A percentile compares a stretch with the other conserved stretches of the same genome.
Conservation (phyloP, 768 basidiomycete species). For the Cystobasidium tubakii region DNA sequence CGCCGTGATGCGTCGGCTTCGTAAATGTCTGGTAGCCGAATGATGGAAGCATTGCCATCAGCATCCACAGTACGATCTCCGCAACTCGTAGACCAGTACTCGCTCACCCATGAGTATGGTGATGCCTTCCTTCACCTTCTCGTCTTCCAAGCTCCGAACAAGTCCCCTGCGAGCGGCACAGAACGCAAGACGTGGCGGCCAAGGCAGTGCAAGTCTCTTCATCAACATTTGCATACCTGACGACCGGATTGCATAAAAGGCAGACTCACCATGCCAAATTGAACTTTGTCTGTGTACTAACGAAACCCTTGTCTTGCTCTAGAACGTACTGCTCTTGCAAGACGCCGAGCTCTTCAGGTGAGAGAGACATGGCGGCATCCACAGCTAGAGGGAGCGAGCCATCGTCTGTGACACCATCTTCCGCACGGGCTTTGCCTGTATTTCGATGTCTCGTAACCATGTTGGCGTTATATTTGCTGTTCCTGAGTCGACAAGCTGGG, state of each 20-base stretch:
- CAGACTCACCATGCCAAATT: slow-evolving; percentile 74
- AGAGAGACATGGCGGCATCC: slow-evolving; percentile 13
- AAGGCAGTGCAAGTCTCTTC: slow-evolving; percentile 9
- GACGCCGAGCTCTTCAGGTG: slow-evolving; percentile 36
- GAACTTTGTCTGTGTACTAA: slow-evolving; percentile 92
- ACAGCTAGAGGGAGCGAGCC: slow-evolving; percentile 17
- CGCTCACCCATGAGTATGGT: slow-evolving; percentile 73
- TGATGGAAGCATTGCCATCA: neutral
- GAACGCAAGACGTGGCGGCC: neutral
- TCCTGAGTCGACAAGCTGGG: neutral
- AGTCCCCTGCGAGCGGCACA: slow-evolving; percentile 55
- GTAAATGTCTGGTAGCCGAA: slow-evolving; percentile 67
- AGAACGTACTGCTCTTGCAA: slow-evolving; percentile 64
- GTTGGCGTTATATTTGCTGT: neutral
- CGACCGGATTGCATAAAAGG: neutral
- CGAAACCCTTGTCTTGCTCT: slow-evolving; percentile 72
- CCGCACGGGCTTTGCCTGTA: slow-evolving; percentile 4
- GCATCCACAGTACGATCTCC: no score
- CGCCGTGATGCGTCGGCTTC: slow-evolving; percentile 75
- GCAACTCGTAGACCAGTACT: neutral
- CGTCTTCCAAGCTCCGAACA: slow-evolving; percentile 77
- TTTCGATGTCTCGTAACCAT: slow-evolving; percentile 5
- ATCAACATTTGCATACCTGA: neutral
- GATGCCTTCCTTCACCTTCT: slow-evolving; percentile 88
- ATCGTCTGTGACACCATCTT: neutral